Evolutionary conservation across 2,329 filamentous ascomycete genomes (phyloP), one percentile per base, ranked within the genome.

Genomic region (Cercospora sojina): DNA sequence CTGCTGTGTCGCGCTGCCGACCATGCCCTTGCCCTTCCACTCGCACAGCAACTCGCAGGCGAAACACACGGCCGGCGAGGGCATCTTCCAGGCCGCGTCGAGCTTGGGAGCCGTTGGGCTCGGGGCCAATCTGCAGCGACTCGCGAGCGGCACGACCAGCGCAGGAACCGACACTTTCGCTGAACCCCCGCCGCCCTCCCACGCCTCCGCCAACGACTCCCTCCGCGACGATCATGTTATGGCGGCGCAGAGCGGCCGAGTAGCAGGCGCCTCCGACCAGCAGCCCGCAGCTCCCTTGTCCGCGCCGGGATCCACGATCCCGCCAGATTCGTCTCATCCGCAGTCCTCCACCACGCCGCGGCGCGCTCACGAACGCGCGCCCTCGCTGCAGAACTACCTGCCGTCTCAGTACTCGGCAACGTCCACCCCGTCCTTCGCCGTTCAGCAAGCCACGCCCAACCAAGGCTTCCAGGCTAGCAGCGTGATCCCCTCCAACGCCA

Each of bases 371-470:
- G 77, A 80, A 72, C 86, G 87, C 73, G 81, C 86, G 47, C 81
- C 82, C 43, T 66, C 75, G 35, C 68, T 68, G 38, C 78, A 80
- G 66, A 80, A 82, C 63, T 70, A 72, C 62, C 71, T 72, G 49
- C 62, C 62, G 35, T 49, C 78, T 69, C 77, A 79, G 57, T 79
- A 81, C 60, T 79, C 84, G 71, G 84, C 84, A 77, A 80, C 82
- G 70, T 77, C 82, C 64, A 78, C 83, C 53, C 80, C 83, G 70
- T 84, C 84, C 73, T 77, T 79, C 64, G 76, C 79, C 56, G 80
- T 89, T 58, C 87, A 89, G 70, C 84, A 87, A 71, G 76, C 78
- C 59, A 79, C 77, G 65, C 72, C 79, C 59, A 62, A 35, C 47
- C 74, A 78, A 66, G 69, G 70, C 64, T 70, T 72, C 18, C 71